Conservation (phyloP, 768 basidiomycete genomes). For the Rhodotorula sphaerocarpa region DNA sequence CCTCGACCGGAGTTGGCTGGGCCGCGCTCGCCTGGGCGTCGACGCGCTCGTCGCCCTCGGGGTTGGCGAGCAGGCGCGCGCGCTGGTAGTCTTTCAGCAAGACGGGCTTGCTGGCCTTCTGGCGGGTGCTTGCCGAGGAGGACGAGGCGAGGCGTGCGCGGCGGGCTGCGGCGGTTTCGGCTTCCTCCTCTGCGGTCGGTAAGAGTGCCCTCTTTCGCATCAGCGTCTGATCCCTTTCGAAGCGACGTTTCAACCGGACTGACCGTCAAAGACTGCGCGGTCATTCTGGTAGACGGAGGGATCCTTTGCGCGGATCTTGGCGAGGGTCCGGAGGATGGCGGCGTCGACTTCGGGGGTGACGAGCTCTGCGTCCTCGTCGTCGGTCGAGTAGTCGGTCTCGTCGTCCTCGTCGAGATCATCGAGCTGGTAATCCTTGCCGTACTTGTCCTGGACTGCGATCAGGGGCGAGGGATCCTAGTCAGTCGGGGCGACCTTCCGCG, state of each 20-base stretch:
- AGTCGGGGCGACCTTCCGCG: not conserved
- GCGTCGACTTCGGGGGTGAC: slow-evolving; percentile 87
- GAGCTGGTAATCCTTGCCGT: slow-evolving; percentile 43
- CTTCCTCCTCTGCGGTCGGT: slow-evolving; percentile 30
- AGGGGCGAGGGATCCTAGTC: not conserved
- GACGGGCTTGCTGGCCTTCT: slow-evolving; percentile 40
- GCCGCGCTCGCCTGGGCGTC: slow-evolving; percentile 41
- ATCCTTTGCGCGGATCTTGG: slow-evolving; percentile 70
- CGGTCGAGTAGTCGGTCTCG: slow-evolving; percentile 50
- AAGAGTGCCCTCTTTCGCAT: too few species aligned
- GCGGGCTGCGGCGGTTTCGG: slow-evolving; percentile 4
- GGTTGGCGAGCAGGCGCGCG: slow-evolving; percentile 41
- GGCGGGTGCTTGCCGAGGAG: not conserved
- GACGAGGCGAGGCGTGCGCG: not conserved
- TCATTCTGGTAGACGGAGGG: slow-evolving; percentile 70
- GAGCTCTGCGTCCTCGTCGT: slow-evolving; percentile 84
- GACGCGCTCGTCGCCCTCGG: slow-evolving; percentile 32
- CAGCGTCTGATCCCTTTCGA: too few species aligned
- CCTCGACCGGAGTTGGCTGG: slow-evolving; percentile 63
- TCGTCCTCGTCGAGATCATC: slow-evolving; percentile 49
- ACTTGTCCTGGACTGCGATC: slow-evolving; percentile 69
- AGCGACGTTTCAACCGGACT: too few species aligned
- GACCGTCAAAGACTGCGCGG: slow-evolving; percentile 72
- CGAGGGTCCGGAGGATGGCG: slow-evolving; percentile 83
- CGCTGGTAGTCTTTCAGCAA: slow-evolving; percentile 46